Evolutionary conservation across 2,329 filamentous ascomycete genomes (phyloP), one percentile per base, ranked within the genome.

Genomic region (Xylariaceae sp.): DNA sequence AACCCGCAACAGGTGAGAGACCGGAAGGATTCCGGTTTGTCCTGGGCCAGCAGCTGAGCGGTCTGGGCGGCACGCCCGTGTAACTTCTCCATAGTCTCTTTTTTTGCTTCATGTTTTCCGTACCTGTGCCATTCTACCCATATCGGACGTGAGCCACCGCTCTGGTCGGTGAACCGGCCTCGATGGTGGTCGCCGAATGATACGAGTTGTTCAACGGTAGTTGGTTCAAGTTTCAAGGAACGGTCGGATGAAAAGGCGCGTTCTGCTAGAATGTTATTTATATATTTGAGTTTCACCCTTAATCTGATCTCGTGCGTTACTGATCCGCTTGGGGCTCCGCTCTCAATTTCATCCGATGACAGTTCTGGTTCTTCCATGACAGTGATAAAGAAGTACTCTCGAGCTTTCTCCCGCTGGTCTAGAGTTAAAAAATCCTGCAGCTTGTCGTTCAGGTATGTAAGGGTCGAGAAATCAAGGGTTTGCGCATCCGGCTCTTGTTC

Each of bases 111-210:
- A 19, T 49, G 45, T 29, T 37, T 43, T 17, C 29, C 29, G 37
- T 55, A 55, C 19, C 23, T 37, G 16, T 34, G 52, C 52, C 44
- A 55, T 23, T 55, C 52, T 28, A 55, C 45, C 52, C 36, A 55
- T 29, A 55, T 16, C 8, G 19, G 29, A 4, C 29, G 44, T 11
- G 12, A 8, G 7, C 9, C 19, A 21, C n/a, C 16, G n/a, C 24
- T 12, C 28, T 45, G 12, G 12, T 48, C 43, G 36, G 7, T 47
- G 19, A 47, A 11, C 28, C 21, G 29, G 21, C 41, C 51, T 8
- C 16, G 17, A 28, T 48, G n/a, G 40, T 54, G 33, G 16, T 54
- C 41, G 12, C 51, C 51, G 9, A 54, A 36, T 47, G 21, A 9
- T 5, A n/a, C n/a, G 23, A 21, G 26, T 14, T n/a, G n/a, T n/a